Evolutionary conservation across 257 asterid species (phyloP), one percentile per base, ranked within the genome.

Genomic region (Lantana camara): DNA sequence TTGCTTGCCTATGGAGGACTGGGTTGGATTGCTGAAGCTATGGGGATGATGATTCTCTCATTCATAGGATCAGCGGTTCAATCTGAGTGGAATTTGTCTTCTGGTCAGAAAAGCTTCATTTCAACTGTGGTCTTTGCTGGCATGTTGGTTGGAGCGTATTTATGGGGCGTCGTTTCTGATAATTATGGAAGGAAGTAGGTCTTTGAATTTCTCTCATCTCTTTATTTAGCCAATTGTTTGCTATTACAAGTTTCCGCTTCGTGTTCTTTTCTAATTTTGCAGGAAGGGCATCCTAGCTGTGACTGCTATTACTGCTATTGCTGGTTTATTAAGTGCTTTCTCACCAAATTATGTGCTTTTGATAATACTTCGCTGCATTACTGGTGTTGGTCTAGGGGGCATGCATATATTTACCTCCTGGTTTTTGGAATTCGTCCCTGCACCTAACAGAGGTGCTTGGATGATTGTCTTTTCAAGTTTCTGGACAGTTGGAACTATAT

Each of bases 401-500:
- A 69, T 67, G 72, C 71, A 72, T 53, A 66, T 70, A 70, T 69
- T 60, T 57, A 75, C 62, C 16, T 54, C 83, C 3, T 81, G 86
- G 86, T 77, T 77, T 66, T 69, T 81, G 75, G 86, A 81, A 67
- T 81, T 77, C 51, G 67, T 81, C 24, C 86, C 86, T 2, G 68
- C 71, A 11, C 64, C 63, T 34, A 77, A 72, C 35, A 74, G 86
- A 72, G 86, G 87, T 51, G 77, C 67, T 15, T 81, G 87, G 87
- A 81, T 81, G 87, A 75, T 75, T 59, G 75, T 63, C 53, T 81
- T 81, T 53, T 72, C 83, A 15, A 53, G 75, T 64, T 77, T 81
- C n/a, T 81, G 87, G 87, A 81, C 83, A 37, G 17, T 81, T 57
- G 86, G 87, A 60, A 75, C 87, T 21, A 75, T 81, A 40, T 67